Evolutionary conservation across 2,329 filamentous ascomycete species (phyloP), one percentile per base, ranked within the genome.

Genomic region (Dactylellina drechsleri): DNA sequence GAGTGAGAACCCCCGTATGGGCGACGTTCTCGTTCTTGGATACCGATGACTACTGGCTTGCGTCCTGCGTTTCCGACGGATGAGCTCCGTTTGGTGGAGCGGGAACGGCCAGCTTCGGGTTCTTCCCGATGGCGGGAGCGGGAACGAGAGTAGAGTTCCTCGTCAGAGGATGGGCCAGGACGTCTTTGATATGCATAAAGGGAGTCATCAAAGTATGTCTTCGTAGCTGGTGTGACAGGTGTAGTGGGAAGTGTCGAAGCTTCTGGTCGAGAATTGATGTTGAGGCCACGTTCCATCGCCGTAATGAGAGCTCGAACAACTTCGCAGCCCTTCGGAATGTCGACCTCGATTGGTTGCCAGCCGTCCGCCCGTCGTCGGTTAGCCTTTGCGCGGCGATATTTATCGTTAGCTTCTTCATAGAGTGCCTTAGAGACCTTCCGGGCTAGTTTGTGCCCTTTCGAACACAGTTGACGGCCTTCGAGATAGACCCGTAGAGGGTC

Each of bases 251-350:
- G 28, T 8, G n/a, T 13, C 18, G 67, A 31, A 16, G 20, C 23
- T 43, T 68, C 65, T n/a, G 59, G 57, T 23, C 72, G 72, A 41
- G 66, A 58, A 57, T 67, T 70, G 60, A 76, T 53, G 57, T 66
- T 61, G 40, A 70, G 66, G 8, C 72, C 72, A 16, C 72, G 43
- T 43, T 76, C 66, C 66, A 76, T 76, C 13, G 72, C 72, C 15
- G 62, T 76, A 54, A 76, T 61, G 26, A 76, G 72, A 18, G 65
- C 49, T 45, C 72, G 72, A 13, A 76, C 72, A 40, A 76, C 66
- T 16, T 76, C 72, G 49, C 72, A 76, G 12, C 72, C 72, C 60
- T 76, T 71, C 12, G 72, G 72, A 18, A 76, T 71, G n/a, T 76
- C 72, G 54, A 71, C 72, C 54, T 71, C 72, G 56, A 76, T 70